Evolutionary conservation across 768 basidiomycete genomes (phyloP), one percentile per base, ranked within the genome.

Genomic region (Piloderma croceum): DNA sequence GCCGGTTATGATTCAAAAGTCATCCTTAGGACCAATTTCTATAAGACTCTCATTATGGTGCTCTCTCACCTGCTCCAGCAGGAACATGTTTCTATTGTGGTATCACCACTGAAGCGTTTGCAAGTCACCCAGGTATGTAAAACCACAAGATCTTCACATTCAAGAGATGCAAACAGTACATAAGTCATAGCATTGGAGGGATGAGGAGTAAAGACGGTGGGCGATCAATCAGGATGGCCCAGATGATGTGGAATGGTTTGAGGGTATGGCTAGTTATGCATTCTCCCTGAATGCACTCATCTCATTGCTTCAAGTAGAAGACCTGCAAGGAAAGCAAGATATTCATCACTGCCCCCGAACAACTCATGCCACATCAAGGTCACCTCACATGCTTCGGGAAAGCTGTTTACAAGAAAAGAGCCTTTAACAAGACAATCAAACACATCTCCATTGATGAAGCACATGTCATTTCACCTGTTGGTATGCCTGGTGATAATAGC

Each of bases 21-120:
- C 19, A 23, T 46, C 23, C 51, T 58, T 4, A 54, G 59, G 2
- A 59, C 54, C 9, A 55, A 56, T 6, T 52, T 49, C 24, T 54
- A 57, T 4, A 62, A 64, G 44, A 61, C 57, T 7, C 38, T 64
- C 2, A 49, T 52, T 3, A 56, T 54, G 10, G 54, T 53, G 9
- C 42, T 64, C 3, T 50, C 35, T 15, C 45, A 54, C 20, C 47
- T 61, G 2, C 45, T 61, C 49, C 49, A n/a, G n/a, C n/a, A n/a
- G 6, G 11, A 13, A 6, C 40, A 38, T 7, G 38, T 41, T 0
- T 44, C 45, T 7, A 39, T 51, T 1, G 35, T 47, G 2, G 38
- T 51, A 3, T 44, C 37, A 23, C 49, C 46, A 0, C 24, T 51
- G 15, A 48, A 51, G 24, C 32, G 44, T 24, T 31, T 51, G 7